A percentile compares a stretch with the other conserved stretches of the same genome.
Conservation (phyloP, 2,329 filamentous ascomycete species). For the Beauveria varroae region DNA sequence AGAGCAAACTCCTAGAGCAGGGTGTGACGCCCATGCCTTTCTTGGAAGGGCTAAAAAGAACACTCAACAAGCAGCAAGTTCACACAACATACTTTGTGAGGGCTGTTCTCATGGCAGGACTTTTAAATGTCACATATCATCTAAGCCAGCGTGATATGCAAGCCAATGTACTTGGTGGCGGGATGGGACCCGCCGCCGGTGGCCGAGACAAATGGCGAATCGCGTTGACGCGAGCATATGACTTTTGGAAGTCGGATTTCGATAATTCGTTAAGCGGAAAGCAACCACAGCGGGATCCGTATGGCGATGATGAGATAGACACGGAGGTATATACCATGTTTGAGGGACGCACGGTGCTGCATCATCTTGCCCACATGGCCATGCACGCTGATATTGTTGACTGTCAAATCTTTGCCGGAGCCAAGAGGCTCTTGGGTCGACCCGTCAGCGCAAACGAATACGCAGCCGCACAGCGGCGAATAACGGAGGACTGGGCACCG, state of each 20-base stretch:
- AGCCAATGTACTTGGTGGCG: conserved; percentile 69
- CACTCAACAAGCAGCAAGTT: conserved; percentile 76
- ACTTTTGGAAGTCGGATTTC: conserved; percentile 89
- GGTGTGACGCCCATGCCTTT: conserved; percentile 82
- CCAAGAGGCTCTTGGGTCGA: conserved; percentile 75
- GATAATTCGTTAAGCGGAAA: conserved; percentile 67
- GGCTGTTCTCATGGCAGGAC: conserved; percentile 86
- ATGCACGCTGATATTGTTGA: conserved; percentile 98
- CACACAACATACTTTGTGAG: conserved; percentile 90
- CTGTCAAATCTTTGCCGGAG: conserved; percentile 89
- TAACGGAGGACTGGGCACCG: conserved; percentile 85
- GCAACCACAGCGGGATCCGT: conserved; percentile 45
- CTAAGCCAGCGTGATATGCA: conserved; percentile 95
- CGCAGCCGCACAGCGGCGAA: conserved; percentile 68
- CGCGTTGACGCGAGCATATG: conserved; percentile 78
- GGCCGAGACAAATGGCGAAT: conserved; percentile 87
- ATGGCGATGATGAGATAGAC: conserved; percentile 46
- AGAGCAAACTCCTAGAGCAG: conserved; percentile 70
- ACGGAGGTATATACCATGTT: conserved; percentile 62
- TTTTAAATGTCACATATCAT: conserved; percentile 92
- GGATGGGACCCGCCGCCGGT: conserved; percentile 70
- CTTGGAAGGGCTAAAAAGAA: conserved; percentile 83
- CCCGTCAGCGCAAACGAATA: conserved; percentile 79
- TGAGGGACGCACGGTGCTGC: conserved; percentile 80
- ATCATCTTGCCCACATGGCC: conserved; percentile 93